phyloP scores from a whole-genome alignment of 371 early-diverging fungal species.

The Gilbertella persicaria region DNA sequence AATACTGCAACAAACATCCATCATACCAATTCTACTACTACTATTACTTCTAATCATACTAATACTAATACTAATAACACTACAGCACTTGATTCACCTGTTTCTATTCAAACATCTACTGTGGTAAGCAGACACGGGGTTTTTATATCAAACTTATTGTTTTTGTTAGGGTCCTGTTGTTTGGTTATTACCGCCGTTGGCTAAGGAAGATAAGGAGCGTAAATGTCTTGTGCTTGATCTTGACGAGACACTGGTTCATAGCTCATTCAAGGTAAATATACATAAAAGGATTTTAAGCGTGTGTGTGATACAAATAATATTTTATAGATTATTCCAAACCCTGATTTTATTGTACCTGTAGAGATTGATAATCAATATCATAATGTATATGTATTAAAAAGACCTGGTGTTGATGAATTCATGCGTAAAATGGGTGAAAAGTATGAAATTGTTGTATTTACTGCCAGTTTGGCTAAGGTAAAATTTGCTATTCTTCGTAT shows the following conservation, averaged over 20 bases:
- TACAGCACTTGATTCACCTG: constrained; percentile 9
- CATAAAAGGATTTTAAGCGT: background rate
- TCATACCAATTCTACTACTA: background rate
- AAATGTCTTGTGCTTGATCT: constrained; percentile 68
- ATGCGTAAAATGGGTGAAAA: constrained; percentile 82
- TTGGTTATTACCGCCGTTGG: constrained; percentile 45
- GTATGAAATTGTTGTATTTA: constrained; percentile 96
- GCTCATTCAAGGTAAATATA: constrained; percentile 59
- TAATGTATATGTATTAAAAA: constrained; percentile 93
- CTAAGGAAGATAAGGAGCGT: constrained; percentile 36
- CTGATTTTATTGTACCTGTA: constrained; percentile 89
- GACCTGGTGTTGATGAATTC: constrained; percentile 95
- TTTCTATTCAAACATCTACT: constrained; percentile 18
- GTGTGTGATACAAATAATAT: background rate
- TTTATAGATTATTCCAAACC: constrained; percentile 66
- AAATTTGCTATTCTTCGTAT: constrained; percentile 2
- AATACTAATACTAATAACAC: background rate
- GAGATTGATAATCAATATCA: constrained; percentile 91
- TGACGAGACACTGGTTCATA: constrained; percentile 69
- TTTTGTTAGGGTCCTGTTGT: constrained; percentile 25
- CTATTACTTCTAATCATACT: constrained; percentile 3
- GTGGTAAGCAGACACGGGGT: constrained; percentile 4
- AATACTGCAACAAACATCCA: background rate
- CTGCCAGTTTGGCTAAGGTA: constrained; percentile 94
- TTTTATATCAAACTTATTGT: background rate